Percentiles rank a stretch among this genome's conserved stretches.
These are phyloP conservation scores for Populus deltoides DNA, from an alignment of 345 rosid species.

Conservation along the genomic window DNA sequence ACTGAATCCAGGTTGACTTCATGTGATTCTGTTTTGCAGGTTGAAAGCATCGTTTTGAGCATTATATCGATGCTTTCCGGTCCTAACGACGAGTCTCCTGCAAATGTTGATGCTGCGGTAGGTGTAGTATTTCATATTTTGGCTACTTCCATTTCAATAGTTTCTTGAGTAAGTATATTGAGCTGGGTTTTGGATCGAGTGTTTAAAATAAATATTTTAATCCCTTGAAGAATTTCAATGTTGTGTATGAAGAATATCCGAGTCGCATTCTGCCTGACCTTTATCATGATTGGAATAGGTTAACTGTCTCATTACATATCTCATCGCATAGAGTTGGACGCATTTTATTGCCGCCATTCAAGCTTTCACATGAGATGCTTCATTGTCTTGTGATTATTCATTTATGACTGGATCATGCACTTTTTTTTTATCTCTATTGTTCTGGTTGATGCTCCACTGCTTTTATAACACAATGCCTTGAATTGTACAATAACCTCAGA, in stretches of 20 bases:
- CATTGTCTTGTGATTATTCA: background rate
- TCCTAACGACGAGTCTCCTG: slow-evolving; percentile 92
- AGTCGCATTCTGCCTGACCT: background rate
- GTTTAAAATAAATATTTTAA: background rate
- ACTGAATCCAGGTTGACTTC: background rate
- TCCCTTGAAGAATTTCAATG: background rate
- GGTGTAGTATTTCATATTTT: slow-evolving; percentile 17
- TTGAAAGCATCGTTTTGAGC: slow-evolving; percentile 84
- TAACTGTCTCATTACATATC: background rate
- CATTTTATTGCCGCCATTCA: background rate
- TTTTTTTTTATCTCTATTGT: background rate
- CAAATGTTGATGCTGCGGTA: slow-evolving; percentile 91
- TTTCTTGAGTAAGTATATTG: background rate
- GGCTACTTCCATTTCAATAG: background rate
- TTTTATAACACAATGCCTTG: background rate
- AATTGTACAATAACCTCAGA: slow-evolving; percentile 8
- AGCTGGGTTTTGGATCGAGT: background rate
- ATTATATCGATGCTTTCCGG: slow-evolving; percentile 85
- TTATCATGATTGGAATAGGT: background rate
- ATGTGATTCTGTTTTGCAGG: slow-evolving; percentile 37
- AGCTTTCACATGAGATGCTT: background rate
- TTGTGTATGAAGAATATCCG: background rate
- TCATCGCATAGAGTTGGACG: background rate
- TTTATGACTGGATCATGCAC: background rate
- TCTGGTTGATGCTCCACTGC: background rate